Evolutionary conservation across 1,139 yeast species (phyloP), one percentile per base, ranked within the genome.

Genomic region (Yamadazyma taylorii): DNA sequence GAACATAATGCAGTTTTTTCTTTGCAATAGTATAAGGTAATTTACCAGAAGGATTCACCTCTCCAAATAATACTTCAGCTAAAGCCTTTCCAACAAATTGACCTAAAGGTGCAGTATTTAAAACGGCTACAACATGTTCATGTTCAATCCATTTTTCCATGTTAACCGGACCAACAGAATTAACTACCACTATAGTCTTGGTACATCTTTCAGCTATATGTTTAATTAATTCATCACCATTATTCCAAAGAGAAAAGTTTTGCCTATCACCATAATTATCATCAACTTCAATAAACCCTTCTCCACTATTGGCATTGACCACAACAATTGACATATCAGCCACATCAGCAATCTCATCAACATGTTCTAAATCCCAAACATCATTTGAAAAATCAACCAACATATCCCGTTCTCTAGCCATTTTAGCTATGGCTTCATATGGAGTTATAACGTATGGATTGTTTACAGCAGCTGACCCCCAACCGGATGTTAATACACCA

Each of bases 21-120:
- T 67, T 72, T 10, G 85, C 84, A 48, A 80, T 70, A 1, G 85
- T 79, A 48, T 79, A 79, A 0, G 86, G 85, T 33, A 80, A 62
- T 46, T 75, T 71, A 3, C 85, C 86, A 15, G 81, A 75, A 6
- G 85, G 85, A 46, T 76, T 76, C 16, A 61, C 65, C 29, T 75
- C 81, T 2, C 86, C 86, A 58, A 78, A 80, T 11, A 69, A 46
- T 0, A 69, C 66, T 35, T 69, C 73, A 2, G 72, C 64, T 19
- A 69, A 50, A 1, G 73, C 72, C 37, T 62, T 56, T 2, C 74
- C 75, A 22, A 61, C 63, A 44, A 62, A 77, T 51, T 80, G 82
- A 17, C 85, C 85, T 37, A 75, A 66, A 4, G 84, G 82, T 10
- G 81, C 72, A 5, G 79, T 63, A 50, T 64, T 77, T 14, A 80